Conservation (phyloP, 2,329 filamentous ascomycete genomes). For the Cordyceps fumosorosea region DNA sequence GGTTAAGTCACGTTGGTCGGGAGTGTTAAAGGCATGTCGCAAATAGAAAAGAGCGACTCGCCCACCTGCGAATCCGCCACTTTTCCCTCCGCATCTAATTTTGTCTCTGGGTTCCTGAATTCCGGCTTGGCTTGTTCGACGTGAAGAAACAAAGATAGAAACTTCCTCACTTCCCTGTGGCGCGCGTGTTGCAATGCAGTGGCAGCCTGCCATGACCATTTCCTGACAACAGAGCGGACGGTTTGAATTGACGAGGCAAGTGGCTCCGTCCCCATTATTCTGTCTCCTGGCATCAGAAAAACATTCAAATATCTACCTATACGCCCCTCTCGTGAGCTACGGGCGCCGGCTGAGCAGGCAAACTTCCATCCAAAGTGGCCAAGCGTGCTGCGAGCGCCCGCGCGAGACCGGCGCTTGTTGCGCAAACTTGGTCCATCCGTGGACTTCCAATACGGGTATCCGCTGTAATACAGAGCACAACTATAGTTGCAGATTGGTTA, state of each 20-base stretch:
- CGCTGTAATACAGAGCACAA: no score
- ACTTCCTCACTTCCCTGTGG: not conserved
- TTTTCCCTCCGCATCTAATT: no score
- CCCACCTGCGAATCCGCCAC: not conserved
- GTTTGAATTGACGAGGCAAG: not conserved
- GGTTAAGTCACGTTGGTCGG: not conserved
- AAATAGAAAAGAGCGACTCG: not conserved
- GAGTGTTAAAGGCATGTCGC: not conserved
- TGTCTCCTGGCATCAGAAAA: not conserved
- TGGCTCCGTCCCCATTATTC: no score
- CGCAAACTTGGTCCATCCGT: constrained; percentile 7
- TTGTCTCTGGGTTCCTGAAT: no score
- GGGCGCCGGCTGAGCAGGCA: not conserved
- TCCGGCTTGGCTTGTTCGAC: not conserved
- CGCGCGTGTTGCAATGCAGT: not conserved
- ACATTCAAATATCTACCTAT: not conserved
- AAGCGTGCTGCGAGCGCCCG: not conserved
- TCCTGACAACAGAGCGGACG: not conserved
- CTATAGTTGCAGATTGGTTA: not conserved
- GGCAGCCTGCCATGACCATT: not conserved
- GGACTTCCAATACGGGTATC: no score
- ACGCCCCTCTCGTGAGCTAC: not conserved
- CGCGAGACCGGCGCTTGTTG: constrained; percentile 6
- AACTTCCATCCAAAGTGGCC: not conserved
- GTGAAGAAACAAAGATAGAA: not conserved